Conservation (phyloP, 176 grass and related monocot genomes). For the Triticum dicoccoides region DNA sequence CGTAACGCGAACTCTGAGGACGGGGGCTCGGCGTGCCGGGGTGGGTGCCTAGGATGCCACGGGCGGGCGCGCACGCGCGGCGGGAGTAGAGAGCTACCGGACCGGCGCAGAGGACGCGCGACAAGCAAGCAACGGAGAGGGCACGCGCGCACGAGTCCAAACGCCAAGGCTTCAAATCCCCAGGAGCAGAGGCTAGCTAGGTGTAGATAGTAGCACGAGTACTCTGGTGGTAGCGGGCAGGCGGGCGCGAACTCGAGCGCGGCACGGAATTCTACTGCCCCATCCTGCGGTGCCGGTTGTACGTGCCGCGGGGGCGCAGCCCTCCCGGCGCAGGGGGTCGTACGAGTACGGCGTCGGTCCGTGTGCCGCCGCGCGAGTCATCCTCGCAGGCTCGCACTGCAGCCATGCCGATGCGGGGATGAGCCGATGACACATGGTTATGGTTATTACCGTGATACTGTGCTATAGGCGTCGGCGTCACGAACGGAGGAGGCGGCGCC, state of each 20-base stretch:
- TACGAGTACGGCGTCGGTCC: not conserved
- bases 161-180: not conserved
- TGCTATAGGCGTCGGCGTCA: no score
- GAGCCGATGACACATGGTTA: no score
- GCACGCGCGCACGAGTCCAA: not conserved
- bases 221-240: not conserved
- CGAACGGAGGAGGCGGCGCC: no score
- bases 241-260: not conserved
- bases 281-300: not conserved
- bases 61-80: not conserved
- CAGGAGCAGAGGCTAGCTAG: not conserved
- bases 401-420: not conserved
- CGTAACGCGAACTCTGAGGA: not conserved
- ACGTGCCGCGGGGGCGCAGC: not conserved
- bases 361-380: not conserved
- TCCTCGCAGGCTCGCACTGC: not conserved
- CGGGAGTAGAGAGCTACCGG: not conserved
- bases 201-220: no score
- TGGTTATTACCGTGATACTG: no score
- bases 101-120: no score
- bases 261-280: not conserved
- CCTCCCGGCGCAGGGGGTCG: not conserved
- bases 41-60: not conserved
- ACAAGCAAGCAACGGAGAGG: not conserved
- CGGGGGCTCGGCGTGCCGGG: not conserved